Conservation (phyloP, 768 basidiomycete species). For the Podaxis mareebaensis region DNA sequence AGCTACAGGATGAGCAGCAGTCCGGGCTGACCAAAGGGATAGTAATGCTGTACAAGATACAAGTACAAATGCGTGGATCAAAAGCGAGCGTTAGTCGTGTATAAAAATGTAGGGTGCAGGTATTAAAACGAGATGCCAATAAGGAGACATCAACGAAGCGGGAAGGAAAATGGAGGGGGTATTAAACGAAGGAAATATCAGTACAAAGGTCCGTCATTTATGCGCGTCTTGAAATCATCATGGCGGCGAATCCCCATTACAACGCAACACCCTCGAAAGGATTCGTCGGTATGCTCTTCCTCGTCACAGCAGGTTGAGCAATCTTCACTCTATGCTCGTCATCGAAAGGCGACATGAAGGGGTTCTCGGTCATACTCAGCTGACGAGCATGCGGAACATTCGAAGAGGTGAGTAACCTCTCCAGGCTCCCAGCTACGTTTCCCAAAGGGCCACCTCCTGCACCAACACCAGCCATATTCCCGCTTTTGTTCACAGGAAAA, state of each 20-base stretch:
- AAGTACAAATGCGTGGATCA: conserved; percentile 9
- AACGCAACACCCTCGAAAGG: conserved; percentile 39
- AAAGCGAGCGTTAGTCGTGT: background rate
- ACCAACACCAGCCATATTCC: conserved; percentile 19
- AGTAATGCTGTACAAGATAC: background rate
- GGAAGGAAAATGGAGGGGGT: background rate
- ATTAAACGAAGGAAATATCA: background rate
- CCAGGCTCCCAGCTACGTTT: conserved; percentile 19
- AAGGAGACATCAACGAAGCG: background rate
- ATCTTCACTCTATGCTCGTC: conserved; percentile 51
- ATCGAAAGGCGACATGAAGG: conserved; percentile 81
- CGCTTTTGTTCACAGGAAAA: conserved; percentile 16
- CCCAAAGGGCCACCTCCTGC: conserved; percentile 21
- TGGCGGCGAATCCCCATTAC: conserved; percentile 21
- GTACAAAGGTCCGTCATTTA: background rate
- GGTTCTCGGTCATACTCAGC: conserved; percentile 43
- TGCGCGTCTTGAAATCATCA: background rate
- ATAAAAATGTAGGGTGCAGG: background rate
- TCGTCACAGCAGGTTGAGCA: conserved; percentile 28
- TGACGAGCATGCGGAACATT: conserved; percentile 44
- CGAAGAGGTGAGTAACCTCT: conserved; percentile 27
- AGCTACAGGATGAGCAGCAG: conserved; percentile 1
- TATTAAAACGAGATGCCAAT: background rate
- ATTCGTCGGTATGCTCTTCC: conserved; percentile 53
- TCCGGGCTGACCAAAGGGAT: conserved; percentile 1